Evolutionary conservation across 768 basidiomycete species (phyloP), one percentile per base, ranked within the genome.

Genomic region (Auriscalpium microsporum): DNA sequence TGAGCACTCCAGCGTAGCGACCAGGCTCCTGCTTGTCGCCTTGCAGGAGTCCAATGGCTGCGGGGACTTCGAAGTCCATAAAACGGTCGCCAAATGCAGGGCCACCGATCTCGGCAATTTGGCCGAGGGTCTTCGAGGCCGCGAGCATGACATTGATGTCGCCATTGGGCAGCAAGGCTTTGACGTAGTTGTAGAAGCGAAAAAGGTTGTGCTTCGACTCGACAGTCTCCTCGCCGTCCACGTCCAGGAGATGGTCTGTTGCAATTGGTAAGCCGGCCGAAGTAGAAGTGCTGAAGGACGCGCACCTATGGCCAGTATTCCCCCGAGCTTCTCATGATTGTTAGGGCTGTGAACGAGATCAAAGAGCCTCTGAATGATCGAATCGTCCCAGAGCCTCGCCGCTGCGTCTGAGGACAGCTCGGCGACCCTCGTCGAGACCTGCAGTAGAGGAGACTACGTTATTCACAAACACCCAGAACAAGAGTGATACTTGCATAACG

Each of bases 71-170:
- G 57, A 80, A 86, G 60, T 91, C 87, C 80, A 95, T 91, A 64
- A 94, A 93, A 4, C 82, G 77, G 64, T 94, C 91, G 57, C 90
- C 90, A 64, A 94, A 89, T 23, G 84, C 83, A 0, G 82, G 78
- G 2, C 90, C 90, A 19, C 90, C 90, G 28, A 90, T 84, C 56
- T 85, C 80, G 35, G 88, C 88, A 65, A 95, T 94, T 63, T 84
- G 79, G 0, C 93, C 93, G 33, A 94, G 79, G 0, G 90, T 92
- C 68, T 93, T 90, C n/a, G 94, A 92, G 1, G 93, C 92, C 9
- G 87, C 82, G 37, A 94, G 79, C 94, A 97, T 97, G 66, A 99
- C 84, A 68, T 89, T 87, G 64, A 92, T 82, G 68, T 97, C 95
- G 52, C 84, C 79, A 65, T 90, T 90, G 4, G 92, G 92, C 17